Evolutionary conservation across 176 grass and related monocot genomes (phyloP), one percentile per base, ranked within the genome.

Genomic region (Typha latifolia): DNA sequence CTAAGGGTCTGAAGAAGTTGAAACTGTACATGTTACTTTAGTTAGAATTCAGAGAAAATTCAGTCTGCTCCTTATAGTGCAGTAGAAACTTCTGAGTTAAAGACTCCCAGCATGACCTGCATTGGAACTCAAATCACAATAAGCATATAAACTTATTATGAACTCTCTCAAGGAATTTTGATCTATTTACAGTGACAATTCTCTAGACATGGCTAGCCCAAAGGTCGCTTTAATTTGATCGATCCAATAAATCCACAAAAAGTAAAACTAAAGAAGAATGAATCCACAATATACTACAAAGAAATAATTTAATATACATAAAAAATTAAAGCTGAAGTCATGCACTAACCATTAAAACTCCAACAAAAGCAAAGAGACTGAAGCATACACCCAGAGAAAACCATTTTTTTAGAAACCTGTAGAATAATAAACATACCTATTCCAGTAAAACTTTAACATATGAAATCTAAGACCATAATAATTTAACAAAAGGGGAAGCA

Each of bases 351-450:
- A 84, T 21, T 50, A 78, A 97, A 73, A 92, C 77, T 66, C 76
- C 78, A 49, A 76, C 34, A 75, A 92, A 66, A 82, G 80, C 72
- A 68, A 87, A 10, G 16, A 91, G 48, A 62, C 82, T 83, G 66
- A 92, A 71, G 79, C 72, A 88, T 80, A 80, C 85, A 13, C 85
- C 93, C 56, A 76, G 0, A 59, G 85, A 86, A 84, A 90, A 97
- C 88, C 93, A 97, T 76, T 73, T 66, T 66, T 76, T 82, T 63
- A 86, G 66, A 52, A 65, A 90, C 69, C 88, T 92, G 76, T 16
- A 61, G 27, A 72, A 69, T 49, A 67, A 67, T 12, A 65, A 56
- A 72, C 32, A 48, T 49, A 11, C 50, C n/a, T 32, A 70, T 65
- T 19, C 69, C 12, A 56, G 16, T 50, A 74, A 51, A 52, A 66